phyloP scores from a whole-genome alignment of 2,329 filamentous ascomycete species.

The Xylariaceae sp. region DNA sequence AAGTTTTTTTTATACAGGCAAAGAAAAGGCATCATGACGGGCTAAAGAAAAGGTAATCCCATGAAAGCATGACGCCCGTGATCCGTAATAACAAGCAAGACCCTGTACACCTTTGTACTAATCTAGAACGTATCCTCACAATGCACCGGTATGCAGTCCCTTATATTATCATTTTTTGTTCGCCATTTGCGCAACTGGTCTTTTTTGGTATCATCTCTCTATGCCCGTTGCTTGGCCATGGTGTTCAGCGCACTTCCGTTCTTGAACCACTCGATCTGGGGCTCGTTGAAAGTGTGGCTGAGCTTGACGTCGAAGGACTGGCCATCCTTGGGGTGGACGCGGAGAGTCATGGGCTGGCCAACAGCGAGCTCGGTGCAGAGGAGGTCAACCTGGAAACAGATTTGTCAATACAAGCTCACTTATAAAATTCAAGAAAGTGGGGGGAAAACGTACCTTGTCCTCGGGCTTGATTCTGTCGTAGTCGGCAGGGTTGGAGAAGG shows the following conservation, averaged over 20 bases:
- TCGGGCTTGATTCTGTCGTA: constrained; percentile 95
- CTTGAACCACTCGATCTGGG: constrained; percentile 98
- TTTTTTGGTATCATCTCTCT: constrained; percentile 28
- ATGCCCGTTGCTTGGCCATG: constrained; percentile 69
- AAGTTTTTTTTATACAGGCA: constrained; percentile 36
- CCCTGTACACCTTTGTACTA: constrained; percentile 30
- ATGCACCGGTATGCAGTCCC: constrained; percentile 27
- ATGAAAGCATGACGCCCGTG: constrained; percentile 29
- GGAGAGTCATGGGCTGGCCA: constrained; percentile 87
- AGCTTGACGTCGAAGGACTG: constrained; percentile 76
- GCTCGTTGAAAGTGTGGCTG: constrained; percentile 94
- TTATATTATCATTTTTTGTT: constrained; percentile 21
- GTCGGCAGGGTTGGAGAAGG: constrained; percentile 88
- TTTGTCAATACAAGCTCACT: constrained; percentile 22
- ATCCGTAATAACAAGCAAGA: constrained; percentile 24
- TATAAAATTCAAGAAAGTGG: not conserved
- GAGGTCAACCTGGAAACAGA: constrained; percentile 59
- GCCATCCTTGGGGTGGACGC: constrained; percentile 86
- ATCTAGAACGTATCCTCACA: constrained; percentile 33
- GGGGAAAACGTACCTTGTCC: constrained; percentile 59
- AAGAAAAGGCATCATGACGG: constrained; percentile 28
- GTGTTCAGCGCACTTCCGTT: constrained; percentile 97
- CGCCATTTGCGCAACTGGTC: constrained; percentile 4
- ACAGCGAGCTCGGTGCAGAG: constrained; percentile 83
- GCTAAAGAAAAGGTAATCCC: constrained; percentile 27